Evolutionary conservation across 2,329 filamentous ascomycete species (phyloP).

Genomic region (Colletotrichum ledebouriae): DNA sequence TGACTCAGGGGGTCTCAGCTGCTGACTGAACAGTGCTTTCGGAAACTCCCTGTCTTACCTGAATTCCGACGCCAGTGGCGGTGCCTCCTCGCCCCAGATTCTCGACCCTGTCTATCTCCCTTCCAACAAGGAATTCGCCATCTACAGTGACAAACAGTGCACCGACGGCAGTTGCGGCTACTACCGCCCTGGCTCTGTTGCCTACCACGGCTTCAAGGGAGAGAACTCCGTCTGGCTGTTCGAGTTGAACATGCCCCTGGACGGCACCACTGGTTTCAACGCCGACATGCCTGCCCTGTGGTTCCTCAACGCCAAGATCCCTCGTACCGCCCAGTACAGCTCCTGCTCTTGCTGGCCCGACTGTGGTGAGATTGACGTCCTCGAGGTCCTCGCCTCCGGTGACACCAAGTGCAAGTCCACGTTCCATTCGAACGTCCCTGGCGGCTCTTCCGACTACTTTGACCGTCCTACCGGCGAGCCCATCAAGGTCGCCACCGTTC

Average conservation of each 20-base stretch:
- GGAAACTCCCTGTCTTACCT: slow-evolving; percentile 62
- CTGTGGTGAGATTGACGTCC: slow-evolving; percentile 83
- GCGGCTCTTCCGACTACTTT: slow-evolving; percentile 80
- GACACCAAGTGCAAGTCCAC: slow-evolving; percentile 78
- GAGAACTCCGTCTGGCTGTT: slow-evolving; percentile 75
- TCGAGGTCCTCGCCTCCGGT: slow-evolving; percentile 77
- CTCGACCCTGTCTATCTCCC: slow-evolving; percentile 56
- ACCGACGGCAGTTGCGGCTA: slow-evolving; percentile 57
- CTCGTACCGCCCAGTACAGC: slow-evolving; percentile 78
- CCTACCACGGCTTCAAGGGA: slow-evolving; percentile 77
- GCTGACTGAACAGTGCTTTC: slow-evolving; percentile 51
- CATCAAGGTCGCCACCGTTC: slow-evolving; percentile 75
- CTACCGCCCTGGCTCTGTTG: slow-evolving; percentile 57
- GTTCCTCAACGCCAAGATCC: slow-evolving; percentile 81
- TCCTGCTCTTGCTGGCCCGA: slow-evolving; percentile 80
- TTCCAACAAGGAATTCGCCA: slow-evolving; percentile 61
- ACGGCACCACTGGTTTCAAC: slow-evolving; percentile 65
- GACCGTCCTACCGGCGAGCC: slow-evolving; percentile 69
- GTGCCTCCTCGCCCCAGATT: slow-evolving; percentile 55
- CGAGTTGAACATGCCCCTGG: slow-evolving; percentile 79
- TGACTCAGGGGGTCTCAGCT: not conserved
- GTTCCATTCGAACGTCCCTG: slow-evolving; percentile 73
- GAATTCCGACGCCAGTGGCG: slow-evolving; percentile 56
- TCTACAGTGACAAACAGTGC: slow-evolving; percentile 61
- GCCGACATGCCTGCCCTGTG: slow-evolving; percentile 81